These are phyloP conservation scores for Nakazawaea wickerhamii DNA, from an alignment of 805 yeast genomes.

Conservation along the genomic window DNA sequence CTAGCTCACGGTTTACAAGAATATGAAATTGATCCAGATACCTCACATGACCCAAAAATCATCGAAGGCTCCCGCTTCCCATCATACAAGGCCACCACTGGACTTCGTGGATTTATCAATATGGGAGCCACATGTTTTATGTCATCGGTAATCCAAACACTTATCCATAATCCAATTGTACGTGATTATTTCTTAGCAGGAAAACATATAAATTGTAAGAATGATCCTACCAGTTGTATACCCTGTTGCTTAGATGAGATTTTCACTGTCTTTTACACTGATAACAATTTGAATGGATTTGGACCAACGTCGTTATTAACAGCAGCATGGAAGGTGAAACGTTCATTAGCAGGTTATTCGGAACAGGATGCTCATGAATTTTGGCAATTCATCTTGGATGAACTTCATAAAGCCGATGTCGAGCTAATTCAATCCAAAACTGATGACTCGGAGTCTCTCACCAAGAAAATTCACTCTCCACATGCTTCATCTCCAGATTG, in stretches of 20 bases:
- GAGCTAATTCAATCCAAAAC: constrained; percentile 15
- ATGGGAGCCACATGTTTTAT: constrained; percentile 98
- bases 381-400: constrained; percentile 86
- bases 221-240: constrained; percentile 47
- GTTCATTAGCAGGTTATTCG: constrained; percentile 87
- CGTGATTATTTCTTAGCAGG: constrained; percentile 75
- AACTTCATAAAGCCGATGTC: constrained; percentile 56
- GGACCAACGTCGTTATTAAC: constrained; percentile 77
- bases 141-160: constrained; percentile 85
- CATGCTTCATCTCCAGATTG: constrained; percentile 33
- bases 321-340: constrained; percentile 85
- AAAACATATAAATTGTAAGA: constrained; percentile 54
- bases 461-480: constrained; percentile 6
- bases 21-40: constrained; percentile 23
- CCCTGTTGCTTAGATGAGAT: constrained; percentile 83
- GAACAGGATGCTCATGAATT: constrained; percentile 99
- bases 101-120: constrained; percentile 82
- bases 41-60: constrained; percentile 23
- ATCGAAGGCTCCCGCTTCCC: constrained; percentile 35
- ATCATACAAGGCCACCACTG: constrained; percentile 55
- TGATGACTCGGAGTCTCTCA: neutral
- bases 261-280: constrained; percentile 68
- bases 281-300: constrained; percentile 55
- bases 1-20: constrained; percentile 28
- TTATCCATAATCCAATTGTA: constrained; percentile 86